Evolutionary conservation across 2,329 filamentous ascomycete species (phyloP), one percentile per base, ranked within the genome.

Genomic region (Curvularia sp.): DNA sequence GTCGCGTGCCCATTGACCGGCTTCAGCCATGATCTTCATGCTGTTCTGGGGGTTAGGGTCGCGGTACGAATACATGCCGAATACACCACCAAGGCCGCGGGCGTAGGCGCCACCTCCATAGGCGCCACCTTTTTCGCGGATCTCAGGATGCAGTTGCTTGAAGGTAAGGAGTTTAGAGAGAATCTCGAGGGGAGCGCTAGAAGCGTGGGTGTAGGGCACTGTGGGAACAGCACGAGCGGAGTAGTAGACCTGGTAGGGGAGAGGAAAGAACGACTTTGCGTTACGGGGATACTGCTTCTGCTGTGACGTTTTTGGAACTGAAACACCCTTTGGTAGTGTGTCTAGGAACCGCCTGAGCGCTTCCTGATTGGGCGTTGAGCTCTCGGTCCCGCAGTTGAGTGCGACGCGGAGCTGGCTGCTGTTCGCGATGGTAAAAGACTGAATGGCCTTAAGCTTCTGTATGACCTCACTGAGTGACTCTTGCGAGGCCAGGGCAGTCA

Each of bases 171-270:
- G 86, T 75, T 97, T 92, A 12, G 93, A 88, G 22, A 99, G 87
- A 41, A 98, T 90, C 69, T 94, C 92, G 15, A 98, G 87, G 0
- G 93, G 86, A 1, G 95, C 92, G 41, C 90, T 88, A 52, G 90
- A 85, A 0, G 88, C 77, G 43, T 91, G 86, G 3, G 87, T 89
- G 77, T 97, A 99, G 0, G 93, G 91, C 0, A 90, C 89, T 0
- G 94, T 96, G 6, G 91, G 88, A 13, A 97, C 79, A 18, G 92
- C 89, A 44, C 95, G 84, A 15, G 89, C 90, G 7, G 94, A 92
- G 74, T 98, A 98, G 75, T 96, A 97, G 33, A 99, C 95, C 78
- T 99, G 95, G 78, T 97, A 99, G 0, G 95, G 95, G 18, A 99
- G 84, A 24, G 94, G 90, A 79, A 96, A 98, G 79, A 98, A 96